Percentiles rank a stretch among this genome's conserved stretches.
These are phyloP conservation scores for Linum trigynum DNA, from an alignment of 345 rosid genomes.

Conservation along the genomic window DNA sequence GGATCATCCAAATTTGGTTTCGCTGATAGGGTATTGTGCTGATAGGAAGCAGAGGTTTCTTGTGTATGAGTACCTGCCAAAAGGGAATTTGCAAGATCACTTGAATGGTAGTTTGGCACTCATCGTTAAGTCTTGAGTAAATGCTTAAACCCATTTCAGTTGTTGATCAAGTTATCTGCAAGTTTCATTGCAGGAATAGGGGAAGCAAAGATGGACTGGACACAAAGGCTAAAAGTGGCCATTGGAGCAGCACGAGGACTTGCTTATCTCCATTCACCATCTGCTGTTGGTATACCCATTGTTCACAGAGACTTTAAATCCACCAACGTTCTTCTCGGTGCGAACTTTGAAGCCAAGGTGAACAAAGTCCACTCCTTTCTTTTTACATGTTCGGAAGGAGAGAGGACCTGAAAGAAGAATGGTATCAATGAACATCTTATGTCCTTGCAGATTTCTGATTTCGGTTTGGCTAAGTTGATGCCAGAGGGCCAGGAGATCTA, in stretches of 20 bases:
- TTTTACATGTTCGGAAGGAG: not conserved
- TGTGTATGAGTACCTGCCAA: conserved; percentile 83
- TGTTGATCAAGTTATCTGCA: conserved; percentile 10
- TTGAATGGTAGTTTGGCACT: conserved; percentile 52
- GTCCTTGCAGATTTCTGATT: conserved; percentile 66
- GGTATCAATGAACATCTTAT: conserved; percentile 10
- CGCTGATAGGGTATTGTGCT: conserved; percentile 87
- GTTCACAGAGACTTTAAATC: conserved; percentile 96
- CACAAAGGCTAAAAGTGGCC: conserved; percentile 67
- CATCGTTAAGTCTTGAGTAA: conserved; percentile 4
- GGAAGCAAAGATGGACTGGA: conserved; percentile 82
- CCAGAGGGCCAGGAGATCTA: conserved; percentile 80
- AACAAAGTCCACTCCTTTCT: conserved; percentile 1
- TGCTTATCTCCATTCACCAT: conserved; percentile 88
- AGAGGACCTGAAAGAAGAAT: not conserved
- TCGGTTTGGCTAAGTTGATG: conserved; percentile 95
- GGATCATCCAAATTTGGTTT: conserved; percentile 81
- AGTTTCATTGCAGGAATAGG: conserved; percentile 44
- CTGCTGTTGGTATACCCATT: conserved; percentile 76
- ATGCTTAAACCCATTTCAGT: not conserved
- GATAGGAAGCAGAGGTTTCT: conserved; percentile 91
- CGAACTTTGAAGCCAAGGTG: conserved; percentile 79
- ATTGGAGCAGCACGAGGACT: conserved; percentile 89
- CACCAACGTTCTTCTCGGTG: conserved; percentile 69
- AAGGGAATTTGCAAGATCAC: conserved; percentile 96